These are phyloP conservation scores for Ilyonectria mors-panacis DNA, from an alignment of 2,329 filamentous ascomycete species.

Conservation along the genomic window DNA sequence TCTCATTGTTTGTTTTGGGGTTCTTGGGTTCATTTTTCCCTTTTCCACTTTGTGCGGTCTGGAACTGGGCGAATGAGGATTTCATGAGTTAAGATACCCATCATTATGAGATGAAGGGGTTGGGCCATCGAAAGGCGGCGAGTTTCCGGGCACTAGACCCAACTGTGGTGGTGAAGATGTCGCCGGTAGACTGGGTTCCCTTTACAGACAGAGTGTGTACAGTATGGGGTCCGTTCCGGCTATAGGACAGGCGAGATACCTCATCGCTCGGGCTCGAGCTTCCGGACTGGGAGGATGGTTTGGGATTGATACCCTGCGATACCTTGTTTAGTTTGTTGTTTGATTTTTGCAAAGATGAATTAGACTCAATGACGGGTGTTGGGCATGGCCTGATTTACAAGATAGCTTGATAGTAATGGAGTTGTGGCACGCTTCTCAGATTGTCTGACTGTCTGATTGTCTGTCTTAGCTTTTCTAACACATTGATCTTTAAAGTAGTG, in stretches of 20 bases:
- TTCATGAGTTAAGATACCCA: conserved; percentile 45
- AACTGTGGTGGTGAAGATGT: conserved; percentile 18
- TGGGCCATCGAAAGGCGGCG: conserved; percentile 16
- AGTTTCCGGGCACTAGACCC: conserved; percentile 14
- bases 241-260: conserved; percentile 28
- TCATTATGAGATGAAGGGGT: conserved; percentile 40
- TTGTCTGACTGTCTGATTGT: neutral
- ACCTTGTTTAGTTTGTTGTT: conserved; percentile 29
- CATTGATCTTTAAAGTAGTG: too few species aligned
- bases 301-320: conserved; percentile 47
- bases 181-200: conserved; percentile 17
- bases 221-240: conserved; percentile 25
- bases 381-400: conserved; percentile 13
- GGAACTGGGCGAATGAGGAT: conserved; percentile 28
- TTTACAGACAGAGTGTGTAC: conserved; percentile 16
- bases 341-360: conserved; percentile 24
- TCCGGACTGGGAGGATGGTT: conserved; percentile 37
- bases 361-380: conserved; percentile 30
- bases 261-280: conserved; percentile 32
- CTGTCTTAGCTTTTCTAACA: neutral
- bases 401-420: conserved; percentile 32
- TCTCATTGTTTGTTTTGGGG: conserved; percentile 4
- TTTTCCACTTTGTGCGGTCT: conserved; percentile 21
- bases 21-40: conserved; percentile 29
- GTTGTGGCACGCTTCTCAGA: conserved; percentile 16